These are phyloP conservation scores for Mitragyna speciosa DNA, from an alignment of 257 asterid species.

Conservation along the genomic window DNA sequence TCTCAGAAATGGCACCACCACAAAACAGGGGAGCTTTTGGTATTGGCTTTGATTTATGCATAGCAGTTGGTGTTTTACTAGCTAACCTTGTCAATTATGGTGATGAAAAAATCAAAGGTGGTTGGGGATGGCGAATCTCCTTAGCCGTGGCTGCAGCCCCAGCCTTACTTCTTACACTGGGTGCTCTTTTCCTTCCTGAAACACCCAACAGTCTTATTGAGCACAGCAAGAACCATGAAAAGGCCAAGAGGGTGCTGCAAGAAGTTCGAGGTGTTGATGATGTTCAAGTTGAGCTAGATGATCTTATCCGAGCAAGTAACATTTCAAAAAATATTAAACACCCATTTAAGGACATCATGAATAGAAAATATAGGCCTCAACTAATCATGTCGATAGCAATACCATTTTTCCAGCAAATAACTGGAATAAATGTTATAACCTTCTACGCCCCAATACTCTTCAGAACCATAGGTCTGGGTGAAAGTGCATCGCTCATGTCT, in stretches of 20 bases:
- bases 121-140: constrained; percentile 80
- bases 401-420: constrained; percentile 69
- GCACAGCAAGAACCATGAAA: constrained; percentile 22
- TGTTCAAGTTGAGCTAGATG: constrained; percentile 56
- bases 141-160: constrained; percentile 68
- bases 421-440: constrained; percentile 66
- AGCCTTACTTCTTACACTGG: constrained; percentile 50
- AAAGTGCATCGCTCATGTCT: constrained; percentile 62
- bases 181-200: constrained; percentile 68
- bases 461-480: constrained; percentile 60
- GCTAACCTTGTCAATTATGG: constrained; percentile 29
- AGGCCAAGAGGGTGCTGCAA: constrained; percentile 41
- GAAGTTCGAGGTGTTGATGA: constrained; percentile 52
- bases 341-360: constrained; percentile 42
- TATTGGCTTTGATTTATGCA: constrained; percentile 17
- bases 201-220: constrained; percentile 75
- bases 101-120: constrained; percentile 43
- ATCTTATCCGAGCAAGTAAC: constrained; percentile 49
- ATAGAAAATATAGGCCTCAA: constrained; percentile 55
- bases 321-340: constrained; percentile 32
- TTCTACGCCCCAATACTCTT: constrained; percentile 72
- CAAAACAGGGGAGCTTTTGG: constrained; percentile 26
- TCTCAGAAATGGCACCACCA: constrained; percentile 36
- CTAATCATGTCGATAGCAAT: constrained; percentile 59
- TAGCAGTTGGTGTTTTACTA: constrained; percentile 16